Conservation (phyloP, 129 eudicot genomes). For the Flaveria bidentis region DNA sequence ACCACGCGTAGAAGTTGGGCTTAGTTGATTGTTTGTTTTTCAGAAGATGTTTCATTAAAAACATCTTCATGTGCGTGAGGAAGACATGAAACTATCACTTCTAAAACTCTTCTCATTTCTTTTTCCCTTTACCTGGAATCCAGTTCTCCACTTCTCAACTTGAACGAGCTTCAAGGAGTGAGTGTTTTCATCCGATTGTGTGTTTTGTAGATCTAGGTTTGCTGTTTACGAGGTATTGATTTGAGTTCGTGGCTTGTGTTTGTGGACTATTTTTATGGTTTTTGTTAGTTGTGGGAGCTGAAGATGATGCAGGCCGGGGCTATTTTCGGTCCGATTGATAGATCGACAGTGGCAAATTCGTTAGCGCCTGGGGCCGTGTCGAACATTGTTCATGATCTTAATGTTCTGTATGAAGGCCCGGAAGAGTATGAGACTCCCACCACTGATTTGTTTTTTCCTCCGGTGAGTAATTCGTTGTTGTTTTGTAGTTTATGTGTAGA, state of each 20-base stretch:
- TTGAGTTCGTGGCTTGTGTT: conserved; percentile 16
- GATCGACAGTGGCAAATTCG: conserved; percentile 49
- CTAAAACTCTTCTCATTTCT: no score
- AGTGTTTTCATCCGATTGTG: no score
- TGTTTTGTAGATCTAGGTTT: neutral
- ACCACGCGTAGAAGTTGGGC: no score
- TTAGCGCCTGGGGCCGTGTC: conserved; percentile 45
- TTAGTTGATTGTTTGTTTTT: no score
- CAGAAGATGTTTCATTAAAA: no score
- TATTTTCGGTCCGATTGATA: conserved; percentile 61
- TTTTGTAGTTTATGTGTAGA: no score
- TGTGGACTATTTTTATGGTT: neutral
- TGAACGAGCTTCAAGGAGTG: no score
- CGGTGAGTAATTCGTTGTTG: no score
- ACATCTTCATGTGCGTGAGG: fast-evolving
- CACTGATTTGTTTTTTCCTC: no score
- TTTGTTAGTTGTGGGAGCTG: conserved; percentile 66
- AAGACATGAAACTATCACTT: no score
- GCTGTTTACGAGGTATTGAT: neutral
- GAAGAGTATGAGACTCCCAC: conserved; percentile 89
- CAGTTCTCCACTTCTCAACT: fast-evolving
- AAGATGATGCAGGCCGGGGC: conserved; percentile 79
- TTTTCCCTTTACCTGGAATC: no score
- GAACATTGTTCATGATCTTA: conserved; percentile 73
- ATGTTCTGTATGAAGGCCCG: conserved; percentile 75